These are phyloP conservation scores for Peronospora destructor DNA, from an alignment of 352 stramenopile genomes.

Conservation along the genomic window DNA sequence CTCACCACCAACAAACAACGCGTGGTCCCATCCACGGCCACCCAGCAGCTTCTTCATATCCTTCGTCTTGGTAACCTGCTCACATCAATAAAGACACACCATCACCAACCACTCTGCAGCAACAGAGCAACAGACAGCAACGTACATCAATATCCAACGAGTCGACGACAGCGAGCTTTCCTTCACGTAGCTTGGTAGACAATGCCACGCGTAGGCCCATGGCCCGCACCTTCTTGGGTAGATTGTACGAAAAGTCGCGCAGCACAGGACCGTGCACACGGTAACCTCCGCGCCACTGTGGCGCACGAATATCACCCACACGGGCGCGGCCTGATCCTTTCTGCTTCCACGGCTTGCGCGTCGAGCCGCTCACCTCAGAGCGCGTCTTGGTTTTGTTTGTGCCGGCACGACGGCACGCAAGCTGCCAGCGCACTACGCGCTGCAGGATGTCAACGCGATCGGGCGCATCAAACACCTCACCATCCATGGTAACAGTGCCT, in stretches of 20 bases:
- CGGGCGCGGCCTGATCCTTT: slow-evolving; percentile 81
- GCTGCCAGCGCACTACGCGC: slow-evolving; percentile 83
- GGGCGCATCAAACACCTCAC: slow-evolving; percentile 68
- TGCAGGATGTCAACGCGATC: slow-evolving; percentile 82
- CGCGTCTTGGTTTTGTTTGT: slow-evolving; percentile 88
- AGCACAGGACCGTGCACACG: slow-evolving; percentile 76
- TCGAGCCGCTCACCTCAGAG: slow-evolving; percentile 82
- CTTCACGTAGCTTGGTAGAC: slow-evolving; percentile 83
- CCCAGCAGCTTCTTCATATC: slow-evolving; percentile 78
- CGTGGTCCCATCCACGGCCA: slow-evolving; percentile 77
- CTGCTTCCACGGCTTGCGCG: slow-evolving; percentile 84
- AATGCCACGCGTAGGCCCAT: slow-evolving; percentile 82
- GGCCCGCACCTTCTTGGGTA: slow-evolving; percentile 84
- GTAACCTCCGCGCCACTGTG: slow-evolving; percentile 84
- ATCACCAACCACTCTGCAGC: neutral
- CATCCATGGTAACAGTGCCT: slow-evolving; percentile 49
- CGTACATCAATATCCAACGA: slow-evolving; percentile 64
- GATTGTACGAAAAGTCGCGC: slow-evolving; percentile 81
- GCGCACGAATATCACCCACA: slow-evolving; percentile 82
- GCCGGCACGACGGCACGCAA: slow-evolving; percentile 72
- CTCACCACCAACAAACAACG: slow-evolving; percentile 75
- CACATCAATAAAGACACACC: neutral
- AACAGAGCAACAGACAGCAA: neutral
- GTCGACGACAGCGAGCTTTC: slow-evolving; percentile 78
- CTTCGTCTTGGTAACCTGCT: slow-evolving; percentile 79